Evolutionary conservation across 73 alveolate species (phyloP), one percentile per base, ranked within the genome.

Genomic region (Effrenium voratum): DNA sequence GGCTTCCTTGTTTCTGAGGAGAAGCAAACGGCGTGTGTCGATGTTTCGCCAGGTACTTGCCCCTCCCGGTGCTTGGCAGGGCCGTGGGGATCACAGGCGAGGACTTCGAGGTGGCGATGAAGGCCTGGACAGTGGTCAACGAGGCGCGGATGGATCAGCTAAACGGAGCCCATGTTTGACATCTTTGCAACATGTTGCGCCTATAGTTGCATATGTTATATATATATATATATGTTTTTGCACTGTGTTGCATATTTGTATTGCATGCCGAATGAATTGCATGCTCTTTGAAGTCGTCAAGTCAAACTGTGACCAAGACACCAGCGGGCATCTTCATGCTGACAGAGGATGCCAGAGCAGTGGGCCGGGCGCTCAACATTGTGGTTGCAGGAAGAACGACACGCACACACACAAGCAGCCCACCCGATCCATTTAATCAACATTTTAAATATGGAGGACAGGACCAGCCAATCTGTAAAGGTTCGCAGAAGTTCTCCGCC

Each of bases 71-170:
- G 98, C 80, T 91, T 60, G 98, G 98, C 38, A 60, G 98, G 16
- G 98, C 98, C 0, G 98, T 91, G 34, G 98, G 98, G 32, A 70
- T 73, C 60, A 91, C 91, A 5, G 98, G 98, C 5, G 91, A 70
- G 85, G 98, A 91, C 70, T 73, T 91, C 72, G 98, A 91, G 34
- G 98, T 91, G 57, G 88, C 88, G 46, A 75, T 73, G 98, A 91
- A 91, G 52, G 98, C 91, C 5, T 91, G 98, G 98, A 91, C 30
- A 1, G 88, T 90, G 2, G 96, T 90, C 96, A 90, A 90, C 41
- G 96, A 90, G 95, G 95, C 95, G 34, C 30, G 40, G 28, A 8
- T 4, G 75, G 30, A 19, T 60, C 30, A 36, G 16, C 40, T 19
- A 8, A 60, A 5, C 5, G 75, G 40, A 19, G 15, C 22, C 2